Conservation (phyloP, 2,329 filamentous ascomycete genomes). For the Fusarium coicis region DNA sequence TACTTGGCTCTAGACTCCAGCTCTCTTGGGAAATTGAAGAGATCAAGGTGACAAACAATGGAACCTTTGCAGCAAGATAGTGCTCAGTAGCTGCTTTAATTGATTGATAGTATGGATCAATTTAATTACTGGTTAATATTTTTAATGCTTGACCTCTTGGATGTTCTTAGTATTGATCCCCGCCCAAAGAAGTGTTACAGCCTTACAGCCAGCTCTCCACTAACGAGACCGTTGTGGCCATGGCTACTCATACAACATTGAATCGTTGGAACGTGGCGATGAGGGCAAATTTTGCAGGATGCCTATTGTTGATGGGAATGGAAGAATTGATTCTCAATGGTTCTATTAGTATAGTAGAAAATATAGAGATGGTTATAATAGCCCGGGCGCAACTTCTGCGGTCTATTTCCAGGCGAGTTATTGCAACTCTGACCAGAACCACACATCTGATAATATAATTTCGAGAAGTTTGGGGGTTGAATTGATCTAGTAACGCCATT, state of each 20-base stretch:
- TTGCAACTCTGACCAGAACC: no score
- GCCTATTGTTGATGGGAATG: no score
- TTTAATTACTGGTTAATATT: rapidly evolving
- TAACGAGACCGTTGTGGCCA: background rate
- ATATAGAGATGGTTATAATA: no score
- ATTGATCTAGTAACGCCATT: no score
- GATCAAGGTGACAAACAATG: rapidly evolving
- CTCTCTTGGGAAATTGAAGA: background rate
- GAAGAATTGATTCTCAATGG: no score
- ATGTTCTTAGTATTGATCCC: background rate
- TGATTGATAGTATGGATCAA: no score
- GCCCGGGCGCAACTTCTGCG: no score
- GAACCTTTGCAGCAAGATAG: background rate
- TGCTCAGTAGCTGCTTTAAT: rapidly evolving
- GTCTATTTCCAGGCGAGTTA: no score
- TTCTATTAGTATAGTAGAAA: no score
- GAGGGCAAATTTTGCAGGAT: background rate
- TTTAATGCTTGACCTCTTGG: background rate
- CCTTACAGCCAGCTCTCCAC: background rate
- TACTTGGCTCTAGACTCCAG: background rate
- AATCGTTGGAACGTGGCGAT: no score
- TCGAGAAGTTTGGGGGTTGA: no score
- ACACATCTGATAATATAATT: no score
- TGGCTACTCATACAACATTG: background rate
- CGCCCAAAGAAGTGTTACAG: background rate